Percentiles rank a stretch among this genome's conserved stretches.
Conservation (phyloP, 2,329 filamentous ascomycete species). For the Aulographum hederae region DNA sequence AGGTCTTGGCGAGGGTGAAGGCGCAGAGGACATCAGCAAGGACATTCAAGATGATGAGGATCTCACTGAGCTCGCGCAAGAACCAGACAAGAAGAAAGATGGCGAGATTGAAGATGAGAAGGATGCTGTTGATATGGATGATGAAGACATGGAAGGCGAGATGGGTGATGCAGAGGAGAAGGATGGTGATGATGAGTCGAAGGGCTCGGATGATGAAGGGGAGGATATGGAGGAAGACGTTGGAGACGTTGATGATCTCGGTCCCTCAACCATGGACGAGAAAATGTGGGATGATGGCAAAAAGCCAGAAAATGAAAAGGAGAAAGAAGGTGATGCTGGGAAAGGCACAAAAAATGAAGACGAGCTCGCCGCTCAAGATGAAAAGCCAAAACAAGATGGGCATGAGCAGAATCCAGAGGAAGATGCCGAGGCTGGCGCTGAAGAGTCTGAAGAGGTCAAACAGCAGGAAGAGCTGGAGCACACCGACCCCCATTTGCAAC, state of each 20-base stretch:
- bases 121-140: constrained; percentile 80
- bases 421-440: constrained; percentile 7
- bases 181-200: constrained; percentile 41
- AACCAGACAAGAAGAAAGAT: constrained; percentile 43
- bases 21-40: constrained; percentile 89
- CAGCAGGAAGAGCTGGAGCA: constrained; percentile 48
- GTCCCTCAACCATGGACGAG: constrained; percentile 81
- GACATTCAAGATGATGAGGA: constrained; percentile 91
- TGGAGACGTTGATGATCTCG: constrained; percentile 79
- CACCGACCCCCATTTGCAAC: constrained; percentile 57
- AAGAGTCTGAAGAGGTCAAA: constrained; percentile 37
- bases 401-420: constrained; percentile 19
- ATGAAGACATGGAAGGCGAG: constrained; percentile 80
- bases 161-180: constrained; percentile 39
- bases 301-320: constrained; percentile 35
- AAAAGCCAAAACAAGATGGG: constrained; percentile 23
- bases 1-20: constrained; percentile 85
- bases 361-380: constrained; percentile 30
- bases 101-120: constrained; percentile 61
- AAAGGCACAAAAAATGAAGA: constrained; percentile 7
- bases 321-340: constrained; percentile 38
- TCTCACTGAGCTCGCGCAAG: constrained; percentile 74
- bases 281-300: constrained; percentile 79
- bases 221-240: constrained; percentile 72
- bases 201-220: constrained; percentile 39